A percentile compares a stretch with the other conserved stretches of the same genome.
These are phyloP conservation scores for Umbelopsis sp. DNA, from an alignment of 371 early-diverging fungal species.

Conservation along the genomic window DNA sequence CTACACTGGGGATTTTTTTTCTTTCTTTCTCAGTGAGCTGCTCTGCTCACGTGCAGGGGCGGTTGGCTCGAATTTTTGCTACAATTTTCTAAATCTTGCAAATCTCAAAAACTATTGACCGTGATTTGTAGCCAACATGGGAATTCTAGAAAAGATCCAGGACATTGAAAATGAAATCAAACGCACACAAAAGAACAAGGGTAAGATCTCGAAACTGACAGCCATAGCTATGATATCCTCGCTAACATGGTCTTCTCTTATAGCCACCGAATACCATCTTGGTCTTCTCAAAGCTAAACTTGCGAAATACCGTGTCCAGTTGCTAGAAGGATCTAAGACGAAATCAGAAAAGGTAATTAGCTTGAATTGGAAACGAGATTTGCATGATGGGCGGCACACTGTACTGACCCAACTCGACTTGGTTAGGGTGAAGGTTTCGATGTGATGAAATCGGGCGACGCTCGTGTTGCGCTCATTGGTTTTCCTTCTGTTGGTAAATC, in stretches of 20 bases:
- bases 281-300: slow-evolving; percentile 97
- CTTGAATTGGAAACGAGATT: not conserved
- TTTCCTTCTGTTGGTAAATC: slow-evolving; percentile 99
- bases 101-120: too few relatives aligned
- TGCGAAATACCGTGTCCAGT: slow-evolving; percentile 93
- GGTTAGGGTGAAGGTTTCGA: slow-evolving; percentile 93
- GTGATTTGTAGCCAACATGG: slow-evolving; percentile 60
- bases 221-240: not conserved
- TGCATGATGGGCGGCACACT: not conserved
- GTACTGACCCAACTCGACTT: not conserved
- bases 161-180: slow-evolving; percentile 85
- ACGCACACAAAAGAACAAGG: slow-evolving; percentile 93
- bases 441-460: slow-evolving; percentile 98
- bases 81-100: too few relatives aligned
- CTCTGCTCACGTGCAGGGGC: too few relatives aligned
- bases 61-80: too few relatives aligned
- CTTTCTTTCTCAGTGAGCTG: too few relatives aligned
- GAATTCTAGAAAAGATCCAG: slow-evolving; percentile 93
- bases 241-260: not conserved
- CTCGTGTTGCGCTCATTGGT: slow-evolving; percentile 97
- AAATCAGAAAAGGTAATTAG: slow-evolving; percentile 80
- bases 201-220: slow-evolving; percentile 25
- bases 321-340: slow-evolving; percentile 84
- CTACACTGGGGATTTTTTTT: too few relatives aligned
- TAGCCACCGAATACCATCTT: slow-evolving; percentile 95